A percentile compares a stretch with the other conserved stretches of the same genome.
These are phyloP conservation scores for Closterium sp. DNA, from an alignment of 139 green algal genomes.

Conservation along the genomic window DNA sequence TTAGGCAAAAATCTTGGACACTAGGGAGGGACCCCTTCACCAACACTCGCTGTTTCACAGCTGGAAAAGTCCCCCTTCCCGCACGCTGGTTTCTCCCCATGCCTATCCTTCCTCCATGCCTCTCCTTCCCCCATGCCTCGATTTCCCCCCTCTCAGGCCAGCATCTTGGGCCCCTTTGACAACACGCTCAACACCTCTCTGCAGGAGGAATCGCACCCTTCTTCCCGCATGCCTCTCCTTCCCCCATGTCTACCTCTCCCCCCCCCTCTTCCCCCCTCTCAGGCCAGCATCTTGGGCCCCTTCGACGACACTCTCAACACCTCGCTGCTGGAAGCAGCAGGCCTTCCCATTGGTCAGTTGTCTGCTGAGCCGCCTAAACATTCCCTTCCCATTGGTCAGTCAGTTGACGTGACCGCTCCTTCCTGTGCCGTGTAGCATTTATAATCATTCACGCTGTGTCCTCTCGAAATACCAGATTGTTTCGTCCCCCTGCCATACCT, in stretches of 20 bases:
- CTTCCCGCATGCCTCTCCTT: not conserved
- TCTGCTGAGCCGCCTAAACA: no score
- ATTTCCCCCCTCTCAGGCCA: not conserved
- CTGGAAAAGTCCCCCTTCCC: no score
- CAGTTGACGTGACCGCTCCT: no score
- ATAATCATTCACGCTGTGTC: not conserved
- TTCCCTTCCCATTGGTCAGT: constrained; percentile 25
- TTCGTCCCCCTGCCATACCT: no score
- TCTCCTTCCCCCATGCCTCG: not conserved
- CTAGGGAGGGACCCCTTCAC: no score
- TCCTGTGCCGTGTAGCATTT: not conserved
- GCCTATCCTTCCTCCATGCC: not conserved
- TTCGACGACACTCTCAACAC: not conserved
- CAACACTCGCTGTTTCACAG: no score
- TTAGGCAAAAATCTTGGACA: no score
- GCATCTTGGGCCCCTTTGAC: not conserved
- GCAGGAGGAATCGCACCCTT: not conserved
- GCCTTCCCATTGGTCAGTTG: constrained; percentile 26
- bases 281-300: not conserved
- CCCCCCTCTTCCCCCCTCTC: not conserved
- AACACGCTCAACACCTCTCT: not conserved
- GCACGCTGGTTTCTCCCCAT: no score
- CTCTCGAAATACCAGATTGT: no score
- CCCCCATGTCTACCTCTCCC: no score
- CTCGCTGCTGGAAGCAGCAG: constrained; percentile 8